A percentile compares a stretch with the other conserved stretches of the same genome.
Conservation (phyloP, 805 yeast genomes). For the Wickerhamomyces queroliae region DNA sequence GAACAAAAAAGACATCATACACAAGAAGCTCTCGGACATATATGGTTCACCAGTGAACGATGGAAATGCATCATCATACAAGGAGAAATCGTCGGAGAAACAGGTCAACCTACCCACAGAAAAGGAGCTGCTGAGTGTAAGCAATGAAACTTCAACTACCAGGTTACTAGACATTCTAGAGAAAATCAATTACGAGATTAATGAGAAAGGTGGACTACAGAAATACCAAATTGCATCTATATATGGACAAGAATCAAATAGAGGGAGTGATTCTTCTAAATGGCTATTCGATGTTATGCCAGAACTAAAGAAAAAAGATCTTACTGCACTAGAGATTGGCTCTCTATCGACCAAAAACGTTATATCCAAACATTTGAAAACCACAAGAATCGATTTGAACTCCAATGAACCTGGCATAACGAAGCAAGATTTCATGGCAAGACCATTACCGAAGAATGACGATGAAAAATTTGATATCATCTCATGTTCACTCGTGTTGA, state of each 20-base stretch:
- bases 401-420: slow-evolving; percentile 69
- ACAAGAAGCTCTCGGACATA: slow-evolving; percentile 25
- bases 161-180: slow-evolving; percentile 33
- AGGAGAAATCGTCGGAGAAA: slow-evolving; percentile 3
- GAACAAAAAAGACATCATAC: slow-evolving; percentile 43
- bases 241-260: slow-evolving; percentile 65
- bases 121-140: slow-evolving; percentile 10
- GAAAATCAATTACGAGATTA: slow-evolving; percentile 55
- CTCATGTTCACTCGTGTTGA: slow-evolving; percentile 82
- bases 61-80: slow-evolving; percentile 15
- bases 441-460: slow-evolving; percentile 48
- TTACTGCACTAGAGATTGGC: slow-evolving; percentile 75
- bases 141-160: slow-evolving; percentile 9
- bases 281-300: slow-evolving; percentile 69
- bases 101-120: slow-evolving; percentile 9
- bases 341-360: slow-evolving; percentile 63
- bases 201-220: slow-evolving; percentile 66
- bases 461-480: slow-evolving; percentile 54
- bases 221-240: slow-evolving; percentile 83
- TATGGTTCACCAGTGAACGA: slow-evolving; percentile 17
- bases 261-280: slow-evolving; percentile 94
- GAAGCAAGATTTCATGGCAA: slow-evolving; percentile 80
- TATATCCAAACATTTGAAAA: slow-evolving; percentile 37
- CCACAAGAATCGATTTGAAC: slow-evolving; percentile 69
- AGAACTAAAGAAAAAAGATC: slow-evolving; percentile 19